phyloP scores from a whole-genome alignment of 257 asterid genomes.

The Solanum chilense region DNA sequence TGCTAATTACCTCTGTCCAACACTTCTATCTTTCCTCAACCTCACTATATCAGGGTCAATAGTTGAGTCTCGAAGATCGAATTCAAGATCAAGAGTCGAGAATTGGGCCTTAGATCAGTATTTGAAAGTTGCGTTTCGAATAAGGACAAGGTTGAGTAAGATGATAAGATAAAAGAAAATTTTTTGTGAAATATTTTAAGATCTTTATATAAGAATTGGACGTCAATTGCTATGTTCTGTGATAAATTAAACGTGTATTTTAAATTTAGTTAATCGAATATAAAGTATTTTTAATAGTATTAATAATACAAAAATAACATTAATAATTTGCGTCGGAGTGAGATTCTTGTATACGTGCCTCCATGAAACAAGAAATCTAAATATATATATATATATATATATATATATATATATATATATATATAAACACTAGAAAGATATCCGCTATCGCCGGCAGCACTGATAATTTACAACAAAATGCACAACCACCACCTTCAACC shows the following conservation, averaged over 20 bases:
- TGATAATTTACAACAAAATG: not conserved
- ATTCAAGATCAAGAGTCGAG: not conserved
- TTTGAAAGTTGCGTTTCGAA: not conserved
- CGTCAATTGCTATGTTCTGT: not conserved
- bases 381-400: no score
- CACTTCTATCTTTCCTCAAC: not conserved
- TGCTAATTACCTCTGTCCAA: not conserved
- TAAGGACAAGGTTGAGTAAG: not conserved
- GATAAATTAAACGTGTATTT: no score
- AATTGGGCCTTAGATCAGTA: not conserved
- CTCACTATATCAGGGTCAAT: not conserved
- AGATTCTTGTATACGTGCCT: not conserved
- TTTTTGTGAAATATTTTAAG: no score
- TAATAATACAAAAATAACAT: no score
- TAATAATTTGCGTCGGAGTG: no score
- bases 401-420: no score
- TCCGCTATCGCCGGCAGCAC: not conserved
- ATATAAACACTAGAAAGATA: not conserved
- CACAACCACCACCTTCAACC: conserved; percentile 11
- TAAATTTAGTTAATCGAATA: no score
- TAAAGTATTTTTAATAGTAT: no score
- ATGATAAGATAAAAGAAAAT: not conserved
- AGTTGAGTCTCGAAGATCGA: not conserved
- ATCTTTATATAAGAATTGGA: no score
- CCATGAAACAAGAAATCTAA: not conserved